Evolutionary conservation across 2,329 filamentous ascomycete species (phyloP), one percentile per base, ranked within the genome.

Genomic region (Xylaria sp.): DNA sequence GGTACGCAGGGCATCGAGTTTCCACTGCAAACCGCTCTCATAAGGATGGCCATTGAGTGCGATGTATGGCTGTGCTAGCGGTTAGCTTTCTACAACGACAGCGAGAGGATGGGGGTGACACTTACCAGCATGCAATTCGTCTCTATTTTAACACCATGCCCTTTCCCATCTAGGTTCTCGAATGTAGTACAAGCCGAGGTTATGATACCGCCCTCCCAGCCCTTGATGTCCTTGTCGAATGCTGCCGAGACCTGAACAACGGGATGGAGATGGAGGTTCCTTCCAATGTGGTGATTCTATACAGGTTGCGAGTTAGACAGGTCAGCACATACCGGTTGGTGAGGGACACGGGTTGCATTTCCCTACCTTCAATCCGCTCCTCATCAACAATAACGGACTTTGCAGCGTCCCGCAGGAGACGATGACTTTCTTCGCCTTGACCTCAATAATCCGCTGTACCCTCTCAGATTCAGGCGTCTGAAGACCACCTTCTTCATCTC

Each of bases 121-220:
- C 81, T 70, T 71, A 85, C 83, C 58, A 87, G 67, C 90, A 95
- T 93, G 70, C 85, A 85, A 1, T 86, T 86, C 9, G 87, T 82
- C 79, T 97, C 93, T 27, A 97, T 80, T 75, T 96, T 96, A 49
- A 84, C 83, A 38, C 94, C 94, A 70, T 97, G 92, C 59, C 92
- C 92, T 41, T 87, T 81, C 5, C 86, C 85, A 73, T 97, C 92
- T 0, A 93, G 81, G 68, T 97, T 90, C 66, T 96, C 90, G 68
- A 93, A 92, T 55, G 90, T 87, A 43, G 83, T 86, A 65, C 91
- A 89, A 17, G 93, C 88, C 3, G 87, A 85, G 0, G 93, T 97
- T 60, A 97, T 85, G 68, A 93, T 93, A 1, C 87, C 84, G 15
- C 92, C 90, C 74, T 89, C 87, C 88, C 89, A 91, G 0, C 87